Conservation (phyloP, 371 early-diverging fungal genomes). For the Mucor plumbeus region DNA sequence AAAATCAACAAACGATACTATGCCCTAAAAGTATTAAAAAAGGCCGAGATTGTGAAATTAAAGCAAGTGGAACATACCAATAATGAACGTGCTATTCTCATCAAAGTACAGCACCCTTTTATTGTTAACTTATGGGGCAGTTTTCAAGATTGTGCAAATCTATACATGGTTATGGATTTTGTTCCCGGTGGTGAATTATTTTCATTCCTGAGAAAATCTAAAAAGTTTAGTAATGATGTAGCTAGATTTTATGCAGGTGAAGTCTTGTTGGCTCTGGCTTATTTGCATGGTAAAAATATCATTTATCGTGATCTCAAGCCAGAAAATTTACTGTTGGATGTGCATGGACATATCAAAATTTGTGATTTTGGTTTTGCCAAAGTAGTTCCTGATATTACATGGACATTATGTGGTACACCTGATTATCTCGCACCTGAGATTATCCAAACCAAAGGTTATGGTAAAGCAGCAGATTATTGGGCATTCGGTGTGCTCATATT, state of each 20-base stretch:
- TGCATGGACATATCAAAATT: constrained; percentile 97
- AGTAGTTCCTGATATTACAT: constrained; percentile 86
- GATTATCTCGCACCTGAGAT: constrained; percentile 97
- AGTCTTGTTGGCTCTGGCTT: constrained; percentile 79
- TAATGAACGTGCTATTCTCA: constrained; percentile 83
- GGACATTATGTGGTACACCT: constrained; percentile 99
- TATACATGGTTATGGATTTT: constrained; percentile 95
- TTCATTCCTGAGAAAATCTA: constrained; percentile 66
- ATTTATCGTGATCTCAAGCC: constrained; percentile 97
- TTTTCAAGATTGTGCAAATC: constrained; percentile 85
- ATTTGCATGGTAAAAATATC: constrained; percentile 88
- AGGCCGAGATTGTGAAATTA: constrained; percentile 90
- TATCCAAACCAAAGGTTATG: constrained; percentile 89
- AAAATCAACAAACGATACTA: constrained; percentile 72
- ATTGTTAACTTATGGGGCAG: constrained; percentile 90
- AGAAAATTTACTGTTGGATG: constrained; percentile 90
- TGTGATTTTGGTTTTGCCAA: constrained; percentile 99
- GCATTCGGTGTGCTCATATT: constrained; percentile 93
- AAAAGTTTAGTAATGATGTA: constrained; percentile 86
- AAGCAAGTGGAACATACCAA: constrained; percentile 91
- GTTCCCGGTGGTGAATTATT: constrained; percentile 94
- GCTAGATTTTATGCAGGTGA: constrained; percentile 85
- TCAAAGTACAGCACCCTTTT: constrained; percentile 81
- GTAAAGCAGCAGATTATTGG: constrained; percentile 92
- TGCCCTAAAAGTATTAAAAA: constrained; percentile 90